Conservation (phyloP, 768 basidiomycete species). For the Dictyophora rubrovolvata region DNA sequence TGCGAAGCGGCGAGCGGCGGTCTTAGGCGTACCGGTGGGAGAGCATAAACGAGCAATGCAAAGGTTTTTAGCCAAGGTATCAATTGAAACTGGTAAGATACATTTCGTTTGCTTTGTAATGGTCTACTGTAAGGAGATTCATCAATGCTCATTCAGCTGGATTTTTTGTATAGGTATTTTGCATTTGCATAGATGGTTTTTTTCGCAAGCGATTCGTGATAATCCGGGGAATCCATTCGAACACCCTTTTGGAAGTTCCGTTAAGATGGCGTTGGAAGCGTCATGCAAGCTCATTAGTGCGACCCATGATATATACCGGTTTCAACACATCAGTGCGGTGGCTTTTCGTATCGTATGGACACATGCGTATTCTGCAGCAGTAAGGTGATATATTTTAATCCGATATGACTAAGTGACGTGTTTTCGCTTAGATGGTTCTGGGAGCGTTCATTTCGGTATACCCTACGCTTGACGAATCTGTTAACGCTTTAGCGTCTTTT, state of each 20-base stretch:
- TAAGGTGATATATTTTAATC: background rate
- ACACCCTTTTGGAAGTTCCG: constrained; percentile 2
- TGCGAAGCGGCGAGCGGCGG: background rate
- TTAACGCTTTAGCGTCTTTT: background rate
- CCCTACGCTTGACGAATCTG: background rate
- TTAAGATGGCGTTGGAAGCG: background rate
- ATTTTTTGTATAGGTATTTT: background rate
- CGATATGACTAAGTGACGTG: background rate
- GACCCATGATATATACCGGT: background rate
- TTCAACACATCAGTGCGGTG: background rate
- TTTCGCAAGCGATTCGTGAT: constrained; percentile 1
- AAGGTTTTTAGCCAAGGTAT: background rate
- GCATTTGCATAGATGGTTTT: constrained; percentile 9
- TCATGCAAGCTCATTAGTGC: background rate
- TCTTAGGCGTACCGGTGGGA: background rate
- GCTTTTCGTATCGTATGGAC: constrained; percentile 1
- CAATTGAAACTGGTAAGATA: constrained; percentile 1
- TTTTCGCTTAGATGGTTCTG: constrained; percentile 2
- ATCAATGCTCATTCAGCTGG: background rate
- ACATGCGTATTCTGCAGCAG: constrained; percentile 2
- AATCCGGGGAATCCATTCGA: constrained; percentile 2
- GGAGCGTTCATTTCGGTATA: background rate
- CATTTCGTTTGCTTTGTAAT: background rate
- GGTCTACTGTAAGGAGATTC: background rate
- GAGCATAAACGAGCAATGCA: background rate